Conservation (phyloP, 129 eudicot species). For the Chrysanthemum lavandulifolium region DNA sequence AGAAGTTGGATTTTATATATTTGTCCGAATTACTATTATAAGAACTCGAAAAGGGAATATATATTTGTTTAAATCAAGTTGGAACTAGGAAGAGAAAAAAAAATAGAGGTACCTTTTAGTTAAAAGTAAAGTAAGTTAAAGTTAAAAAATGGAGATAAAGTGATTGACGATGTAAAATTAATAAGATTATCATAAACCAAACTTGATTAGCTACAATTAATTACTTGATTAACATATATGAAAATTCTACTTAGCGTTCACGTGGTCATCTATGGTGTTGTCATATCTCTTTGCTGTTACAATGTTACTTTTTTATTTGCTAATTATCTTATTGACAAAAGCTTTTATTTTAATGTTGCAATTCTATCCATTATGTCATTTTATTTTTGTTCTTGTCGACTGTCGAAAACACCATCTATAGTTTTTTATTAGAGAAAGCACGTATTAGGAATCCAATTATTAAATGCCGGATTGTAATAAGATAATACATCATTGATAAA, state of each 20-base stretch:
- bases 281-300: conserved; percentile 25
- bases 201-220: conserved; percentile 29
- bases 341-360: conserved; percentile 13
- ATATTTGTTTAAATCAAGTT: background rate
- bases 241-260: conserved; percentile 24
- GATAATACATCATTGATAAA: too few relatives aligned
- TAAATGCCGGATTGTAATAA: too few relatives aligned
- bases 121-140: conserved; percentile 23
- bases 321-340: background rate
- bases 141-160: conserved; percentile 29
- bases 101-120: conserved; percentile 11
- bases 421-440: background rate
- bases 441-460: too few relatives aligned
- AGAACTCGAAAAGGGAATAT: background rate
- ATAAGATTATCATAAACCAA: conserved; percentile 36
- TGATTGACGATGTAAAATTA: conserved; percentile 31
- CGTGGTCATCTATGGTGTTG: conserved; percentile 39
- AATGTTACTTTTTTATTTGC: background rate
- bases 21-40: background rate
- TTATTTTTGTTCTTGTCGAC: conserved; percentile 28
- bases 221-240: conserved; percentile 12
- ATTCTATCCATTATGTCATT: conserved; percentile 20
- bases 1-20: background rate
- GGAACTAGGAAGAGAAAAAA: conserved; percentile 8
- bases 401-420: conserved; percentile 18